phyloP scores from a whole-genome alignment of 352 stramenopile species.

The Globisporangium canariense region DNA sequence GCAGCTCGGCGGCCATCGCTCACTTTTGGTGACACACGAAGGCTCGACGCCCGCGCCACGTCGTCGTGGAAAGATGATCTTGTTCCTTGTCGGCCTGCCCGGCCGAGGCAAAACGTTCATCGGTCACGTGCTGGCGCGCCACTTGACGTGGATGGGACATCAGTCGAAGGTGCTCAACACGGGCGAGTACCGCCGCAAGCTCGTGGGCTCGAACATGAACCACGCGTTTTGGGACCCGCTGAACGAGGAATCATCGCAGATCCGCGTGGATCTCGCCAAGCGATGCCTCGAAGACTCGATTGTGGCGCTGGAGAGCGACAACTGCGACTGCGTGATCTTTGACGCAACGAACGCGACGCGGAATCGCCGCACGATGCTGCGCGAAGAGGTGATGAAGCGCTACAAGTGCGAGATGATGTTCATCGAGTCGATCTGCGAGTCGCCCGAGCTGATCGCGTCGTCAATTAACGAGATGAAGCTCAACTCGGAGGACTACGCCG shows the following conservation, averaged over 20 bases:
- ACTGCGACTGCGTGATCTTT: conserved; percentile 79
- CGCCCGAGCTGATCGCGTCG: conserved; percentile 65
- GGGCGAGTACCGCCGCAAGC: conserved; percentile 70
- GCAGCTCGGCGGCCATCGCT: conserved; percentile 69
- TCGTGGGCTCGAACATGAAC: conserved; percentile 65
- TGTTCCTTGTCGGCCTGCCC: conserved; percentile 77
- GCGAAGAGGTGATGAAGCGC: conserved; percentile 46
- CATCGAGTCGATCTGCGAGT: conserved; percentile 79
- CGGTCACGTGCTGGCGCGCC: conserved; percentile 71
- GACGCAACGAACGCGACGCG: conserved; percentile 84
- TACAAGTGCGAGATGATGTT: conserved; percentile 83
- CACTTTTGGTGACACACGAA: conserved; percentile 42
- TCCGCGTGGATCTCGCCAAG: conserved; percentile 64
- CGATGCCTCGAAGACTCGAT: conserved; percentile 76
- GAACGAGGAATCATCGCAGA: conserved; percentile 68
- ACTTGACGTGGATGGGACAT: conserved; percentile 87
- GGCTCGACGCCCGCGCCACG: conserved; percentile 34
- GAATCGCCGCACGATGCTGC: conserved; percentile 55
- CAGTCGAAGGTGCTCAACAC: conserved; percentile 81
- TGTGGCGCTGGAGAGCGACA: conserved; percentile 52
- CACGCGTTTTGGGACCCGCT: conserved; percentile 81
- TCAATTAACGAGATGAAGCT: conserved; percentile 87
- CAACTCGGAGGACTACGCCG: conserved; percentile 75
- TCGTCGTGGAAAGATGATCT: conserved; percentile 67
- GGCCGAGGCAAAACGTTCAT: conserved; percentile 86